These are phyloP conservation scores for Lonicera japonica DNA, from an alignment of 129 eudicot genomes.

Conservation along the genomic window DNA sequence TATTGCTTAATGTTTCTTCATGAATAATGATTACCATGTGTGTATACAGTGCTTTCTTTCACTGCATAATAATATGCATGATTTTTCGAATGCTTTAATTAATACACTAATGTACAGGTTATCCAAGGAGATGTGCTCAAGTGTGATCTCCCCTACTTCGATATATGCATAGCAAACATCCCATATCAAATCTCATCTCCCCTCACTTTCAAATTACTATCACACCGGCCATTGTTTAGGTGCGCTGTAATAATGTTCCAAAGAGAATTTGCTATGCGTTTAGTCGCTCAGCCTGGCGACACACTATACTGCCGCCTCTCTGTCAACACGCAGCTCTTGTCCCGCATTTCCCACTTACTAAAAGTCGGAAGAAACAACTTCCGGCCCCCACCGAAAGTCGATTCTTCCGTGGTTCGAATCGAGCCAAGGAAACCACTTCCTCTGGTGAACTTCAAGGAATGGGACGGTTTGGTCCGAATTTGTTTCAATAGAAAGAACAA, in stretches of 20 bases:
- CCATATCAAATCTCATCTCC: slow-evolving; percentile 97
- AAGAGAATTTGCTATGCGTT: slow-evolving; percentile 90
- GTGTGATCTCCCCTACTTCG: slow-evolving; percentile 87
- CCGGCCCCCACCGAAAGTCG: slow-evolving; percentile 94
- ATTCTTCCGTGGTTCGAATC: slow-evolving; percentile 86
- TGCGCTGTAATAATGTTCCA: slow-evolving; percentile 93
- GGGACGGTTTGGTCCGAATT: slow-evolving; percentile 80
- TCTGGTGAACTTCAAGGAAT: slow-evolving; percentile 63
- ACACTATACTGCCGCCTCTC: slow-evolving; percentile 80
- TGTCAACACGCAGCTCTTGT: slow-evolving; percentile 80
- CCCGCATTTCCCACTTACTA: slow-evolving; percentile 74
- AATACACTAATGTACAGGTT: too few species aligned
- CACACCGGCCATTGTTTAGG: slow-evolving; percentile 73
- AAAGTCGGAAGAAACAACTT: slow-evolving; percentile 90
- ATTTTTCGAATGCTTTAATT: too few species aligned
- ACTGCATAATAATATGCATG: too few species aligned
- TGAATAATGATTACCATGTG: too few species aligned
- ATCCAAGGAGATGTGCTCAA: slow-evolving; percentile 91
- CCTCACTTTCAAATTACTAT: slow-evolving; percentile 63
- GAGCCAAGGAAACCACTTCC: slow-evolving; percentile 92
- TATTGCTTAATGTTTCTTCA: too few species aligned
- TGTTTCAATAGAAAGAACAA: slow-evolving; percentile 88
- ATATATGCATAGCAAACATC: slow-evolving; percentile 92
- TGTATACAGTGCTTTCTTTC: too few species aligned
- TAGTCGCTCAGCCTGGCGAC: slow-evolving; percentile 94